These are phyloP conservation scores for Pyrus hybrid DNA, from an alignment of 331 rosid species.

Conservation along the genomic window DNA sequence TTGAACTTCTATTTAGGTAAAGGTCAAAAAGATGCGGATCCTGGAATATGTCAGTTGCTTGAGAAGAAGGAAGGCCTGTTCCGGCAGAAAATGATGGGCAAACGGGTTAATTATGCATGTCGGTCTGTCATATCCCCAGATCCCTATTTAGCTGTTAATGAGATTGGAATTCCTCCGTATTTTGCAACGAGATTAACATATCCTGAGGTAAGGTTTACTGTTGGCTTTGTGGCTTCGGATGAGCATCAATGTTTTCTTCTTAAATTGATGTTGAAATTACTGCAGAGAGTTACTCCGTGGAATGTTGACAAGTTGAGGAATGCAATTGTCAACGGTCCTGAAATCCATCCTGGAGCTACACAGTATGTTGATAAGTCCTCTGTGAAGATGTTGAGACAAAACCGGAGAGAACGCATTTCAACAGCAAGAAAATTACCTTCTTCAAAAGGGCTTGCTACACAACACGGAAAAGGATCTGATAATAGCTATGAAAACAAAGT, in stretches of 20 bases:
- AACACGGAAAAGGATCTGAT: conserved; percentile 44
- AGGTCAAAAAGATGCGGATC: conserved; percentile 40
- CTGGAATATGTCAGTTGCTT: conserved; percentile 85
- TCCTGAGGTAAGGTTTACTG: conserved; percentile 64
- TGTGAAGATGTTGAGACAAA: conserved; percentile 29
- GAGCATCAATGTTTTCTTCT: not conserved
- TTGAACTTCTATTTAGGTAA: conserved; percentile 27
- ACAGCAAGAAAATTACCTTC: conserved; percentile 64
- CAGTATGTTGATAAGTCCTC: conserved; percentile 58
- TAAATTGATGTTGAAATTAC: not conserved
- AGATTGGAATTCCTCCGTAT: conserved; percentile 94
- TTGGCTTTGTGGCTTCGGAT: not conserved
- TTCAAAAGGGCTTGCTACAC: conserved; percentile 60
- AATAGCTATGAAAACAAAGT: conserved; percentile 72
- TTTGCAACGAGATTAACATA: conserved; percentile 77
- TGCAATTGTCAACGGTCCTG: conserved; percentile 71
- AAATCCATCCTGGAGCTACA: conserved; percentile 89
- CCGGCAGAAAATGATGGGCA: conserved; percentile 99
- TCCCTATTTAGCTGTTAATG: conserved; percentile 96
- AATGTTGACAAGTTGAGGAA: conserved; percentile 62
- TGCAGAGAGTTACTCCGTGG: conserved; percentile 92
- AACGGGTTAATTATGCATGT: conserved; percentile 94
- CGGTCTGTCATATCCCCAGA: conserved; percentile 99
- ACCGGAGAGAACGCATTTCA: conserved; percentile 34
- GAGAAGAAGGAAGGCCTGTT: conserved; percentile 96